Percentiles rank a stretch among this genome's conserved stretches.
Conservation (phyloP, 768 basidiomycete species). For the Leucosporidium yakuticum region DNA sequence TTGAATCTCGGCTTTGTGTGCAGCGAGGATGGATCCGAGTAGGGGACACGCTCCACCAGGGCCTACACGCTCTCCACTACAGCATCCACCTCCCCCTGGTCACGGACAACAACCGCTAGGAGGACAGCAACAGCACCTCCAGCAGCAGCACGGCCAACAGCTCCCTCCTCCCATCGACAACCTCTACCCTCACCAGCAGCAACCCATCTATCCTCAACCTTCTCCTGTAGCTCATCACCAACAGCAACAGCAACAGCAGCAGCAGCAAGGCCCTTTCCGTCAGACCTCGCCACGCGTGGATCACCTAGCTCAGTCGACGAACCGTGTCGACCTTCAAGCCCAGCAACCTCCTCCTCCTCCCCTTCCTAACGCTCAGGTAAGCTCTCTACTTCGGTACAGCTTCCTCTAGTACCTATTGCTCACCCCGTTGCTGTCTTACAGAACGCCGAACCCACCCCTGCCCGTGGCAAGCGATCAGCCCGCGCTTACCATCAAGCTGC, state of each 20-base stretch:
- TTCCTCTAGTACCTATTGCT: too few species aligned
- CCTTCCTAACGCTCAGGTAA: too few species aligned
- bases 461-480: too few species aligned
- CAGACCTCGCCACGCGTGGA: background rate
- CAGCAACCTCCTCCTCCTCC: background rate
- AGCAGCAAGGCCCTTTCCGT: background rate
- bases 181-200: background rate
- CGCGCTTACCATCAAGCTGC: constrained; percentile 9
- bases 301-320: background rate
- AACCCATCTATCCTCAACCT: background rate
- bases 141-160: background rate
- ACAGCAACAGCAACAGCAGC: background rate
- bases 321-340: background rate
- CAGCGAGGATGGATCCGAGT: too few species aligned
- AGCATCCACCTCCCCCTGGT: too few species aligned
- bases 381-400: too few species aligned
- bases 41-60: too few species aligned
- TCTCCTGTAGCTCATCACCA: background rate
- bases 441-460: too few species aligned
- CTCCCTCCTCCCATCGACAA: constrained; percentile 2
- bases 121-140: background rate
- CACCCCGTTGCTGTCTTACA: too few species aligned
- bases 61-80: too few species aligned
- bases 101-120: background rate
- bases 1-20: background rate